Evolutionary conservation across 2,329 filamentous ascomycete genomes (phyloP), one percentile per base, ranked within the genome.

Genomic region (Calonectria pauciramosa): DNA sequence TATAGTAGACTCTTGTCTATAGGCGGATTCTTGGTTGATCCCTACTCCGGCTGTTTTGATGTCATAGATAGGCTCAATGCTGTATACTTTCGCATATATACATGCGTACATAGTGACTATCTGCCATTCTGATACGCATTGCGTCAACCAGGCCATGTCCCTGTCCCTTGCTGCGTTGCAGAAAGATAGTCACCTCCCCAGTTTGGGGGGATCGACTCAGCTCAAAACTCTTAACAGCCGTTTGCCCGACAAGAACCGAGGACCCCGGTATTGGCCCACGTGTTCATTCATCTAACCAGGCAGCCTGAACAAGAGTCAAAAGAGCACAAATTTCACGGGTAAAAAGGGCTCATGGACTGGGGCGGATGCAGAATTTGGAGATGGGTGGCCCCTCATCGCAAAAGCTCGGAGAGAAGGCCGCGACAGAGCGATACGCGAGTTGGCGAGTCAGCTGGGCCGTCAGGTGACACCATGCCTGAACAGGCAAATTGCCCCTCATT

Each of bases 401-500:
- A 59, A 63, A 41, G 14, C 60, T 51, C 70, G 70, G 70, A 69
- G 70, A 72, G 70, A 72, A 72, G 47, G 36, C 70, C 70, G 70
- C n/a, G 14, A 38, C 28, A 41, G 23, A 63, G 23, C 41, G 11
- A 36, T 51, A 16, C 23, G 54, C 16, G 10, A 41, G 49, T 41
- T 41, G 44, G 20, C 32, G 36, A 72, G 59, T 68, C 70, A 63
- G 52, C 63, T 51, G 70, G 60, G 51, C 28, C 14, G 9, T 44
- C 49, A 44, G 49, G 38, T 32, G 52, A 60, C 66, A 47, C 64
- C 70, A 68, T 68, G 34, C 54, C 70, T 63, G 64, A 72, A 63
- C n/a, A 32, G 54, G 64, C 20, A 51, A 23, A 36, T 38, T 59
- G 3, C 36, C 30, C 63, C 60, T 66, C 70, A 60, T 18, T 32